Evolutionary conservation across 768 basidiomycete species (phyloP), one percentile per base, ranked within the genome.

Genomic region (Tylopilus subfusipes): DNA sequence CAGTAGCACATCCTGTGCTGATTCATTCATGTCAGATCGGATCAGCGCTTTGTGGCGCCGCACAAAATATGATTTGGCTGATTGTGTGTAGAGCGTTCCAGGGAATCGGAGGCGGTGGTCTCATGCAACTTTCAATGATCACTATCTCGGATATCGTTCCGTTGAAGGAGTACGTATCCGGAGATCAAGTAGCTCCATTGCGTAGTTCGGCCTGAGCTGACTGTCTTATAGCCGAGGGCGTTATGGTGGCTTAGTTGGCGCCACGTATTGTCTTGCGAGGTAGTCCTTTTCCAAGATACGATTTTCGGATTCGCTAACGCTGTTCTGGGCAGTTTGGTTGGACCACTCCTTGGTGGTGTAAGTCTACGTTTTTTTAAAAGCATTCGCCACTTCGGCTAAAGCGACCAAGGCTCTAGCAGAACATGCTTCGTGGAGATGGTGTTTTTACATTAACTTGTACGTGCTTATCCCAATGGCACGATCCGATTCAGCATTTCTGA

Each of bases 91-190:
- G 91, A 58, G 90, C 87, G 2, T 74, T 93, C 2, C 90, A 93
- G 68, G 90, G 91, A 11, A 82, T 92, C 27, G 90, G 90, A 16
- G 88, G 88, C 14, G 88, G 88, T 7, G 89, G 87, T 2, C 84
- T 90, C 52, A 74, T 89, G 21, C 86, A 88, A 62, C 72, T 90
- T 58, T 83, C 85, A 9, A 82, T 85, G 49, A 90, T 92, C 62
- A 86, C 82, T 2, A 84, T 91, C 36, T 83, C 85, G 45, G 92
- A 95, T 67, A 91, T 95, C 42, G 86, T 92, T 0, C 81, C 89
- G 0, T 72, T 93, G 30, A 74, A 83, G 72, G 84, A 90, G 88
- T 88, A 68, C 45, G 46, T 14, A 22, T 16, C 8, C n/a, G n/a
- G 38, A 19, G n/a, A 38, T 38, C 9, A 2, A 19, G 9, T 38